Evolutionary conservation across 1,284 basidiomycete genomes (phyloP), one percentile per base, ranked within the genome.

Genomic region (Pseudozyma hubeiensis): DNA sequence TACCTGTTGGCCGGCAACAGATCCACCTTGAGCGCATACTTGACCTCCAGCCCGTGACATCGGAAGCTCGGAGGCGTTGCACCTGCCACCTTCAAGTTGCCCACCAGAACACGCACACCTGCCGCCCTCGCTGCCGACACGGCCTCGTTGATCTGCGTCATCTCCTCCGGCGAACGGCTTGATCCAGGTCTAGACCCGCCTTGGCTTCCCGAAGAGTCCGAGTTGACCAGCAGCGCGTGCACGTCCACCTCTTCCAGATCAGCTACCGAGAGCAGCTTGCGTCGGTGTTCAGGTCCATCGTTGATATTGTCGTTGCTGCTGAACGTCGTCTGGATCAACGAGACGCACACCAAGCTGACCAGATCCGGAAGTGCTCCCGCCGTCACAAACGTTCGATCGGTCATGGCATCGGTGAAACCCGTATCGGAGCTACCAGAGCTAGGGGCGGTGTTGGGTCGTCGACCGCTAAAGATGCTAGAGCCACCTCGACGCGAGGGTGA

Each of bases 1-100:
- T 58, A 58, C 34, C 70, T 60, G 45, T 64, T 67, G 33, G 59
- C 64, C 1, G 80, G 78, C 30, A 81, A 43, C 40, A 81, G 63
- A 52, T 81, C 80, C 35, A 81, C 64, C 62, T 81, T 81, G 71
- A 81, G 57, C 35, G 78, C 78, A 45, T 81, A 81, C 58, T 80
- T 80, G 61, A 81, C 73, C 60, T 81, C 80, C 31, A 81, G 68
- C 5, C 78, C 78, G 44, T 81, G 80, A 55, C 77, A 77, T 14
- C 80, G 58, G 60, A 81, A 81, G 35, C 65, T 65, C 13, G 80
- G 78, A 9, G 80, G 77, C 16, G 74, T 67, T 24, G 62, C 64
- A 17, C 65, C 66, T 7, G 61, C 55, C n/a, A 81, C 61, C 45
- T 72, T 74, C 37, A 81, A 46, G 43, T 68, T 63, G 37, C 78